Base-by-base conservation (phyloP, 805 yeast species). In the Lipomyces chichibuensis region DNA sequence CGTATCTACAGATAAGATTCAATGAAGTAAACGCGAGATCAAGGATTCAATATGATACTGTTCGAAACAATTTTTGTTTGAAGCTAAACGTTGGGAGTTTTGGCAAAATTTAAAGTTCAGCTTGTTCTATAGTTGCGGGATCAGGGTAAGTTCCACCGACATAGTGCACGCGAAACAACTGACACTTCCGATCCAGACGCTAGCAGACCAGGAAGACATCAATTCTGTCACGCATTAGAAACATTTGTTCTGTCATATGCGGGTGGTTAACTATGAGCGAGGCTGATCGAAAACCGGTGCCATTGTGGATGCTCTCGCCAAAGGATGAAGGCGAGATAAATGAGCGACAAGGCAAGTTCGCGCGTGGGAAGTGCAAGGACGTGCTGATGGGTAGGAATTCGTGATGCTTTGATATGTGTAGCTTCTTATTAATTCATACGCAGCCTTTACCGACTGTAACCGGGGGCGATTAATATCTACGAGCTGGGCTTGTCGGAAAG, bases 401-500 rank as follows among this genome's bases (percentile, higher is more conserved):
- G 7, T n/a, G 55, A 37, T 5, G 14, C 17, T 43, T 17, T 43
- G 23, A n/a, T 43, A 43, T 43, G 3, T 6, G n/a, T 8, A 23
- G n/a, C 23, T 3, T 20, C n/a, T 57, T 57, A 17, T 29, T 25
- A 27, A 35, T 25, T 25, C 13, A 29, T 23, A 23, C 20, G 51
- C 56, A 79, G 85, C 82, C 20, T 89, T 87, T 74, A 85, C 88
- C 2, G 84, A 83, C 56, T 91, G 97, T 76, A 86, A 92, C 51
- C 84, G 85, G 71, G 75, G 80, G 51, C 79, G 84, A 57, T 91
- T 95, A 4, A 69, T 89, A 55, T 88, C 85, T 57, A 91, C 86
- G 3, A 85, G 90, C 81, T 87, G 85, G 73, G 81, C 84, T 55
- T 91, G 97, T 73, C 83, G 84, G 59, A 81, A 77, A n/a, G 82